phyloP scores from a whole-genome alignment of 2,329 filamentous ascomycete species.

The Botrytis galanthina region DNA sequence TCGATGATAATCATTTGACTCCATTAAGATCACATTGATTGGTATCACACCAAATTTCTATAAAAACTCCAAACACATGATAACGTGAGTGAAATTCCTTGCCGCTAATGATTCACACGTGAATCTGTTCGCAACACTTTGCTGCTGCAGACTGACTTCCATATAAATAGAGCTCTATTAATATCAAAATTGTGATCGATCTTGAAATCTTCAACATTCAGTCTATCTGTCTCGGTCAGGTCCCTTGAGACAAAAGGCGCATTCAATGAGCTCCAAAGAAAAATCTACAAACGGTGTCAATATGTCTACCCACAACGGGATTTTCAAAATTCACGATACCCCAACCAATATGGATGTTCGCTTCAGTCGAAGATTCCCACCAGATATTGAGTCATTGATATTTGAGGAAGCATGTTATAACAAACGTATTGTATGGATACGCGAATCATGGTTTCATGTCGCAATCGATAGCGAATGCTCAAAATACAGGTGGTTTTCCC shows the following conservation, averaged over 20 bases:
- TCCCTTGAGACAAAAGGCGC: neutral
- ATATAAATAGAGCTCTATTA: neutral
- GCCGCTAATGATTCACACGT: neutral
- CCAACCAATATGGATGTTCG: neutral
- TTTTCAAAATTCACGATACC: too few species aligned
- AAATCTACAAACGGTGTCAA: too few species aligned
- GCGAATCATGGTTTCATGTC: neutral
- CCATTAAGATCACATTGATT: neutral
- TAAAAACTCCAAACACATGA: too few species aligned
- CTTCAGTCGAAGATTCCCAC: neutral
- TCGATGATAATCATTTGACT: neutral
- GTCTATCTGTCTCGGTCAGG: neutral
- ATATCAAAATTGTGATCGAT: neutral
- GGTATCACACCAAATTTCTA: too few species aligned
- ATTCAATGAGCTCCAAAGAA: too few species aligned
- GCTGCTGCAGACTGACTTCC: neutral
- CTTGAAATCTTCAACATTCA: neutral
- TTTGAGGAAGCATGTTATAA: neutral
- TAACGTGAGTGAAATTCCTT: too few species aligned
- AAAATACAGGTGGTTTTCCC: rapidly evolving
- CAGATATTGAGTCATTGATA: neutral
- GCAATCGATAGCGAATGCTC: neutral
- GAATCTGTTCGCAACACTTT: too few species aligned
- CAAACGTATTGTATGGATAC: neutral
- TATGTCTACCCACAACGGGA: neutral